Conservation (phyloP, 2,329 filamentous ascomycete genomes). For the Blastomyces percursus region DNA sequence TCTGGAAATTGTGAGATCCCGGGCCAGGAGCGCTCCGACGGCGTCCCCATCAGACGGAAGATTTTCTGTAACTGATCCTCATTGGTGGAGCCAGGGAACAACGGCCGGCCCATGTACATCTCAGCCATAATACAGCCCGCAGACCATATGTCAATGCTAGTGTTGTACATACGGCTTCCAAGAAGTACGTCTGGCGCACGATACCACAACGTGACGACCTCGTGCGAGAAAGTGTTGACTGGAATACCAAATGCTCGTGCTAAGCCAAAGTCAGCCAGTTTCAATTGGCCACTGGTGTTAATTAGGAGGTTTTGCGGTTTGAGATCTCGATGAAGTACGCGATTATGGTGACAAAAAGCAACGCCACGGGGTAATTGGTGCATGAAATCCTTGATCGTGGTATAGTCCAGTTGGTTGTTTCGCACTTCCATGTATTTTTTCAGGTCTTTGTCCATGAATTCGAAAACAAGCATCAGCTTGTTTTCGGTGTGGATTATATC, state of each 20-base stretch:
- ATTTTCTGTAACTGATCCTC: slow-evolving; percentile 96
- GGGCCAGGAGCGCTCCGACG: slow-evolving; percentile 89
- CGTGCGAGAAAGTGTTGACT: slow-evolving; percentile 98
- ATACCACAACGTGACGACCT: slow-evolving; percentile 97
- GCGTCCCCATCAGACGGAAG: slow-evolving; percentile 97
- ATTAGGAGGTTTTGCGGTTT: slow-evolving; percentile 97
- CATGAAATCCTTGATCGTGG: slow-evolving; percentile 98
- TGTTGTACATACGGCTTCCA: slow-evolving; percentile 92
- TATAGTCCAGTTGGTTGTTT: slow-evolving; percentile 76
- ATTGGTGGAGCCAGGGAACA: slow-evolving; percentile 96
- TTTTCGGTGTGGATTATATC: slow-evolving; percentile 99
- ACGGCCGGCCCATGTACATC: slow-evolving; percentile 94
- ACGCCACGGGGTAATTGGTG: slow-evolving; percentile 92
- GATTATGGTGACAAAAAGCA: slow-evolving; percentile 95
- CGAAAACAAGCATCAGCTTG: slow-evolving; percentile 98
- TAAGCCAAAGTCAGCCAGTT: slow-evolving; percentile 88
- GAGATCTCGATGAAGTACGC: slow-evolving; percentile 86
- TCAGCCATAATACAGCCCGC: slow-evolving; percentile 99
- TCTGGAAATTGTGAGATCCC: slow-evolving; percentile 90
- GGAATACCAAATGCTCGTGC: slow-evolving; percentile 93
- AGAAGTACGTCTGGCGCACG: slow-evolving; percentile 90
- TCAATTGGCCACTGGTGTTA: slow-evolving; percentile 79
- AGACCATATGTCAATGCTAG: slow-evolving; percentile 98
- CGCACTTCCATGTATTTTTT: slow-evolving; percentile 98
- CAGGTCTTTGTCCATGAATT: slow-evolving; percentile 96